Evolutionary conservation across 345 rosid species (phyloP).

Genomic region (Populus nigra): DNA sequence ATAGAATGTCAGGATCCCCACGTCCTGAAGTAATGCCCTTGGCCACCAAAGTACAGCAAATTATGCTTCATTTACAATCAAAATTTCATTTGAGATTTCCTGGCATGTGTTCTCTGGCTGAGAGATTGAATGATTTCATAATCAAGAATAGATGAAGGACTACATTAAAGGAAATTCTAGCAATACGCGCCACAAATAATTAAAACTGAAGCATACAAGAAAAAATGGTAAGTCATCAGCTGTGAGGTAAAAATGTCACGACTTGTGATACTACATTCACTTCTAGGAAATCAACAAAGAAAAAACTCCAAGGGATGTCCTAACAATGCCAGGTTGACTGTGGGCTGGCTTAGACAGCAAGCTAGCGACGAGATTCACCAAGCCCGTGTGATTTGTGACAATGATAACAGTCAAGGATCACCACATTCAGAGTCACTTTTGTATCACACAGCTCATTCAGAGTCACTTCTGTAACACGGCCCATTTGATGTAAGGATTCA

Average conservation of each 20-base stretch:
- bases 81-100: not conserved
- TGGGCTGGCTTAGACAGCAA: not conserved
- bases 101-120: not conserved
- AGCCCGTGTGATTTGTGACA: not conserved
- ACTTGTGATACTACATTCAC: constrained; percentile 3
- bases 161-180: not conserved
- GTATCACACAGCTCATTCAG: too few relatives aligned
- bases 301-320: not conserved
- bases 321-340: constrained; percentile 4
- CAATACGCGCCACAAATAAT: not conserved
- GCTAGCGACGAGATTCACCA: too few relatives aligned
- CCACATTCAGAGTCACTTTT: not conserved
- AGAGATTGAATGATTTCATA: not conserved
- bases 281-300: not conserved
- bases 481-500: not conserved
- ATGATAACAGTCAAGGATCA: not conserved
- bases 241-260: not conserved
- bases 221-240: not conserved
- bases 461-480: not conserved
- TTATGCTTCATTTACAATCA: not conserved
- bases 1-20: not conserved
- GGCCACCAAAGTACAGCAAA: not conserved
- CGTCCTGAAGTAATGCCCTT: not conserved
- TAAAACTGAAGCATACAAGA: not conserved
- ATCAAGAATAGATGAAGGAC: not conserved